Conservation (phyloP, 176 grass and related monocot species). For the Otatea glauca region DNA sequence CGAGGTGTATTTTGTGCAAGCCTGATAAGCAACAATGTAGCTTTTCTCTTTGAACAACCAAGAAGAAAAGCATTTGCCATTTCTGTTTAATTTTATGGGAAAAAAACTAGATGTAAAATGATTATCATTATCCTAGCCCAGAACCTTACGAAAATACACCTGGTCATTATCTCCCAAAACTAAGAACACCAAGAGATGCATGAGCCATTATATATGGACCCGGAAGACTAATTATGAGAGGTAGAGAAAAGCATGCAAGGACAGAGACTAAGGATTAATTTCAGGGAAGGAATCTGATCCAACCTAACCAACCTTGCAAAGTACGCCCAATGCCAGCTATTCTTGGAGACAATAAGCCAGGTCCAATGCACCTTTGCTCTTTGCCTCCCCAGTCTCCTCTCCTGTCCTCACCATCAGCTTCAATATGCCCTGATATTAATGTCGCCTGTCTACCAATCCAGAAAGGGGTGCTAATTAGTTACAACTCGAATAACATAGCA, state of each 20-base stretch:
- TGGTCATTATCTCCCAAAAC: not conserved
- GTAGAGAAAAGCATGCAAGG: not conserved
- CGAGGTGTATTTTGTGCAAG: not conserved
- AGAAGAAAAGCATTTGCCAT: not conserved
- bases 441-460: not conserved
- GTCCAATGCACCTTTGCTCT: not conserved
- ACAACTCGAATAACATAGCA: not conserved
- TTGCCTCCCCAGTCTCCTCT: constrained; percentile 10
- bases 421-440: not conserved
- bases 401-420: constrained; percentile 12
- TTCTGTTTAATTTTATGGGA: not conserved
- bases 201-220: not conserved
- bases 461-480: not conserved
- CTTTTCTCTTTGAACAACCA: not conserved
- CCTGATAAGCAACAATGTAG: not conserved
- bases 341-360: not conserved
- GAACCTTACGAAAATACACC: not conserved
- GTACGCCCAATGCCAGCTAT: not conserved
- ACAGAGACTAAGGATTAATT: not conserved
- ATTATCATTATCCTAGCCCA: not conserved
- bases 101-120: not conserved
- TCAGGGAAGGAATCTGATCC: constrained; percentile 9
- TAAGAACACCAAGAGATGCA: not conserved
- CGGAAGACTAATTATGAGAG: not conserved
- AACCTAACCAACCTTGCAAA: constrained; percentile 17